phyloP scores from a whole-genome alignment of 768 basidiomycete genomes.

The Auricularia heimuer region DNA sequence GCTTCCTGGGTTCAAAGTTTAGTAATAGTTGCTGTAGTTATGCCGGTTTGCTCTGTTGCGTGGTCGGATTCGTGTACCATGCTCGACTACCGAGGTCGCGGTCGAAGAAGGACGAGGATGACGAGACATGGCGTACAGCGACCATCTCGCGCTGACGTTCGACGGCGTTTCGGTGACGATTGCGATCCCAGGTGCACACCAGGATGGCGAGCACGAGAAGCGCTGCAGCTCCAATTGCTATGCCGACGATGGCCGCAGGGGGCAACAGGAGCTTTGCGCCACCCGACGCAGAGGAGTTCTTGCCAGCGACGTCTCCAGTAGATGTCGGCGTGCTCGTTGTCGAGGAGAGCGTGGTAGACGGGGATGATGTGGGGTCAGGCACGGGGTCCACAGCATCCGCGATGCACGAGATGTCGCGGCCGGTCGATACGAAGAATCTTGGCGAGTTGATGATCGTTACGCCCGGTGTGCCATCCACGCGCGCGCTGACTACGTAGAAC shows the following conservation, averaged over 20 bases:
- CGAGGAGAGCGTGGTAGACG: not conserved
- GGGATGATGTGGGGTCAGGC: not conserved
- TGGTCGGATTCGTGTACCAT: no score
- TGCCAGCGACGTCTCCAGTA: not conserved
- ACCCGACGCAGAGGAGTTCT: not conserved
- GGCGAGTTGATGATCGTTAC: not conserved
- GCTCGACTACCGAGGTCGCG: not conserved
- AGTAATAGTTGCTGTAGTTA: no score
- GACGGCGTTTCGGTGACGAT: not conserved
- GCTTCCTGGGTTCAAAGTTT: no score
- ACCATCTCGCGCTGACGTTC: not conserved
- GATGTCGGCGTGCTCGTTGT: not conserved
- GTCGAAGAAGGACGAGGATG: not conserved
- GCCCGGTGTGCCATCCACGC: not conserved
- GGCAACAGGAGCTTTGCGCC: not conserved
- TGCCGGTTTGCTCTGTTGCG: no score
- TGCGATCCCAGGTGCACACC: not conserved
- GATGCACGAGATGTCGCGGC: not conserved
- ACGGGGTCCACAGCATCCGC: not conserved
- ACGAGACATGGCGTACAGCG: not conserved
- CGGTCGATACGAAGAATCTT: not conserved
- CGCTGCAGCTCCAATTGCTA: not conserved
- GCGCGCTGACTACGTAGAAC: not conserved
- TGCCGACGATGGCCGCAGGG: not conserved
- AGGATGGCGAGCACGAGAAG: not conserved